A percentile compares a stretch with the other conserved stretches of the same genome.
Evolutionary conservation across 495 filamentous ascomycete species (phyloP).

Genomic region (Thermothielavioides terrestris): DNA sequence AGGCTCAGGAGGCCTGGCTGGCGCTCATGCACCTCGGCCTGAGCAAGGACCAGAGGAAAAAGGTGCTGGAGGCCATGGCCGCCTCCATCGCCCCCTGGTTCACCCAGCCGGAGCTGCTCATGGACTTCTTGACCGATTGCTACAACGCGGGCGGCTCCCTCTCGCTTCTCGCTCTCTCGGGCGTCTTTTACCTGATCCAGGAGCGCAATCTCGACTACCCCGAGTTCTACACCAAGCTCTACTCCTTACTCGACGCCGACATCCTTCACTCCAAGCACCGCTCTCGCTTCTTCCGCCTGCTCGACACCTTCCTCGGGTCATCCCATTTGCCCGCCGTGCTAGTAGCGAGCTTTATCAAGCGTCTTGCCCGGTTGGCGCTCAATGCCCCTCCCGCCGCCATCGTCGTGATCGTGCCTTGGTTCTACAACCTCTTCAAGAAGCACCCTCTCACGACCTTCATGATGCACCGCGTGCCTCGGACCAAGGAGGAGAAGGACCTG

Average conservation of each 20-base stretch:
- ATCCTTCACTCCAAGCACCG: slow-evolving; percentile 90
- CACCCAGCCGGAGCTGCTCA: slow-evolving; percentile 72
- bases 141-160: slow-evolving; percentile 79
- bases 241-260: slow-evolving; percentile 76
- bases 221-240: slow-evolving; percentile 86
- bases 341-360: slow-evolving; percentile 93
- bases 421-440: slow-evolving; percentile 88
- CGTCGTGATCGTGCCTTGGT: slow-evolving; percentile 79
- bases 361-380: slow-evolving; percentile 70
- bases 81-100: slow-evolving; percentile 81
- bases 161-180: slow-evolving; percentile 81
- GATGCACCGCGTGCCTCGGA: slow-evolving; percentile 70
- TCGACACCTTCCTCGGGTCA: slow-evolving; percentile 87
- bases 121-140: slow-evolving; percentile 94
- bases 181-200: slow-evolving; percentile 90
- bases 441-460: slow-evolving; percentile 91
- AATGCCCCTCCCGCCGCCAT: slow-evolving; percentile 81
- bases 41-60: slow-evolving; percentile 66
- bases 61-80: slow-evolving; percentile 63
- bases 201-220: slow-evolving; percentile 94
- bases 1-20: slow-evolving; percentile 79
- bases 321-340: slow-evolving; percentile 85
- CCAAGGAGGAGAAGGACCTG: slow-evolving; percentile 44
- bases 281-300: slow-evolving; percentile 82
- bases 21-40: slow-evolving; percentile 61